Percentiles rank a stretch among this genome's conserved stretches.
These are phyloP conservation scores for Heterobasidion irregulare DNA, from an alignment of 1,284 basidiomycete genomes.

Conservation along the genomic window DNA sequence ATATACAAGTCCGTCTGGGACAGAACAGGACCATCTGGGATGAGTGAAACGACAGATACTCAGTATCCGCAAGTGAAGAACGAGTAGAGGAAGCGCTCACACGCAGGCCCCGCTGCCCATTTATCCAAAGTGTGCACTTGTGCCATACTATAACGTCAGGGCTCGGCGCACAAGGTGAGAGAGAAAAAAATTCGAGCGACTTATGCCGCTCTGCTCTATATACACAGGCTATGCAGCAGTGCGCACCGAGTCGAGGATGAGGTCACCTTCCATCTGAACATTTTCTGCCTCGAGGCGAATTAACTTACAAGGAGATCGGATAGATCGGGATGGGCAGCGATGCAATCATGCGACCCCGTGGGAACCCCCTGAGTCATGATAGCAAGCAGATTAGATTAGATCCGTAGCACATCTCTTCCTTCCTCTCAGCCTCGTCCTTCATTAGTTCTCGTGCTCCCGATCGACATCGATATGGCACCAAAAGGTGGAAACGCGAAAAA, in stretches of 20 bases:
- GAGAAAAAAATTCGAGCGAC: no score
- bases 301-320: background rate
- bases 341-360: no score
- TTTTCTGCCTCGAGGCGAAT: constrained; percentile 1
- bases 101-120: constrained; percentile 15
- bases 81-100: constrained; percentile 6
- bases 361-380: no score
- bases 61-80: background rate
- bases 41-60: background rate
- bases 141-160: background rate
- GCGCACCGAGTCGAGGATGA: background rate
- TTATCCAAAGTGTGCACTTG: constrained; percentile 10
- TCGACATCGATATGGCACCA: constrained; percentile 60
- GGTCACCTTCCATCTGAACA: background rate
- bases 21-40: constrained; percentile 66
- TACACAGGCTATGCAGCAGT: background rate
- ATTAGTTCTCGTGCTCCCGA: background rate
- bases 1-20: constrained; percentile 71
- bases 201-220: no score
- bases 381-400: constrained; percentile 10
- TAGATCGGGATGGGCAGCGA: background rate
- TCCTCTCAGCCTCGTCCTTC: background rate
- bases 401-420: background rate
- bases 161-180: background rate
- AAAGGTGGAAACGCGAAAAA: constrained; percentile 88